Conservation (phyloP, 1,284 basidiomycete genomes). For the Takashimella tepidaria region DNA sequence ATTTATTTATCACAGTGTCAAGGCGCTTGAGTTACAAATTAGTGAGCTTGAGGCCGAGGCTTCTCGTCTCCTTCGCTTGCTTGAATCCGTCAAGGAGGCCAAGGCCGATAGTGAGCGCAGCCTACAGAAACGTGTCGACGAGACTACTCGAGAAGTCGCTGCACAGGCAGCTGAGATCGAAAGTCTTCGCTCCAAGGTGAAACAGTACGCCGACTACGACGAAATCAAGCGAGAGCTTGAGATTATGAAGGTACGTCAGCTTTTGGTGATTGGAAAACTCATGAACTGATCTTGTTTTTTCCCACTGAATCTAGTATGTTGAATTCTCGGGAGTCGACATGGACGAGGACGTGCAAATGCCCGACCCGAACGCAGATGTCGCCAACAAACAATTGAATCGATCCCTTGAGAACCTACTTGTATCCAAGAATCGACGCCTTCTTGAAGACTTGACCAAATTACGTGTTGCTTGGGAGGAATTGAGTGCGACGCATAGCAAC, state of each 20-base stretch:
- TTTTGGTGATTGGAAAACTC: too few relatives aligned
- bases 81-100: conserved; percentile 64
- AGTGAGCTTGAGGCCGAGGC: conserved; percentile 67
- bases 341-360: conserved; percentile 60
- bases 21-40: conserved; percentile 65
- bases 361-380: conserved; percentile 80
- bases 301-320: conserved; percentile 66
- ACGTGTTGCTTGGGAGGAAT: conserved; percentile 72
- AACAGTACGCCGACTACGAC: conserved; percentile 78
- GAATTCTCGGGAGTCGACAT: conserved; percentile 84
- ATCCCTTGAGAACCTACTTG: conserved; percentile 82
- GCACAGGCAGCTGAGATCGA: conserved; percentile 61
- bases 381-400: conserved; percentile 66
- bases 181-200: conserved; percentile 61
- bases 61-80: conserved; percentile 60
- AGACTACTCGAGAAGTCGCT: conserved; percentile 58
- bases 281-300: too few relatives aligned
- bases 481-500: conserved; percentile 62
- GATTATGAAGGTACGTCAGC: conserved; percentile 77
- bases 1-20: conserved; percentile 62
- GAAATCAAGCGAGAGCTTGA: conserved; percentile 93
- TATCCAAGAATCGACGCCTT: conserved; percentile 90
- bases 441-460: conserved; percentile 89
- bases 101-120: conserved; percentile 54
- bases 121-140: conserved; percentile 58